phyloP scores from a whole-genome alignment of 2,329 filamentous ascomycete genomes.

The Epichloe gansuensis region DNA sequence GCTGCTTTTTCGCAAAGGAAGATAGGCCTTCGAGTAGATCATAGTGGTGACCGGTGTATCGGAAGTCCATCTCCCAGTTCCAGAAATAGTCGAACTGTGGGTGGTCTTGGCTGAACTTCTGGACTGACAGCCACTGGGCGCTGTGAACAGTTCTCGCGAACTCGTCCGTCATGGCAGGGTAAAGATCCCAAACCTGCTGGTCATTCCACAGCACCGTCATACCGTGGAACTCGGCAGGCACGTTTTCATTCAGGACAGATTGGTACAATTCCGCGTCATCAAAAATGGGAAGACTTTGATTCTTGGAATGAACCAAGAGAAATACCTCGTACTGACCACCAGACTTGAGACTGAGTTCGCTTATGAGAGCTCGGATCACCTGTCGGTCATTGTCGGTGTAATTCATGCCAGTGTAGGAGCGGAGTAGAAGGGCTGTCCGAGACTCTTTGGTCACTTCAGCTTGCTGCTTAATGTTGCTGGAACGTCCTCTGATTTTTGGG shows the following conservation, averaged over 20 bases:
- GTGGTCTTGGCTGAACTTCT: conserved; percentile 63
- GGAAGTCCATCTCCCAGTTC: conserved; percentile 80
- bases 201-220: conserved; percentile 69
- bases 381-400: conserved; percentile 73
- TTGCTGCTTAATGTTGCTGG: conserved; percentile 6
- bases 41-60: conserved; percentile 72
- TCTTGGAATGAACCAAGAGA: conserved; percentile 67
- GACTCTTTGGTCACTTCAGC: conserved; percentile 24
- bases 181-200: conserved; percentile 61
- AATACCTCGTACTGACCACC: conserved; percentile 75
- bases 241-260: conserved; percentile 44
- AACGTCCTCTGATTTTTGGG: conserved; percentile 9
- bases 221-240: conserved; percentile 57
- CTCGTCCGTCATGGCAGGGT: conserved; percentile 58
- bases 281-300: conserved; percentile 44
- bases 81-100: conserved; percentile 72
- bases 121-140: conserved; percentile 59
- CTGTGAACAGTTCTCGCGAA: conserved; percentile 42
- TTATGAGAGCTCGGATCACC: conserved; percentile 66
- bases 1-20: conserved; percentile 53
- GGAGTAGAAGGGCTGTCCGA: conserved; percentile 63
- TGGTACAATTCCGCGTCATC: conserved; percentile 47
- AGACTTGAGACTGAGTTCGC: conserved; percentile 61
- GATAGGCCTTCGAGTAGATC: conserved; percentile 58
- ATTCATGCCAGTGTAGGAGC: conserved; percentile 61